Percentiles rank a stretch among this genome's conserved stretches.
Conservation (phyloP, 208 protist species). For the Naegleria lovaniensis region DNA sequence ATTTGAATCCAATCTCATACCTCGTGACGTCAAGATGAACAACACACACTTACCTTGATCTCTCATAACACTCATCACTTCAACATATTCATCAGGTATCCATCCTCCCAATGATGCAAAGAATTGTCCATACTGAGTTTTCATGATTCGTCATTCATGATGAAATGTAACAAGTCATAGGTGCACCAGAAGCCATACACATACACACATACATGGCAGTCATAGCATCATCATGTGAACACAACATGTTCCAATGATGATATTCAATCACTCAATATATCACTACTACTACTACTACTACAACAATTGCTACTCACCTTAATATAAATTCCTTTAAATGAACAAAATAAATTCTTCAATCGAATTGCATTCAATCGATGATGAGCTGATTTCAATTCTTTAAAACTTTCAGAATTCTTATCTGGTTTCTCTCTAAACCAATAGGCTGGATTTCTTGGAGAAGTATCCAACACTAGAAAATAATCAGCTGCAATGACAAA, state of each 20-base stretch:
- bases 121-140: constrained; percentile 40
- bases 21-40: too few relatives aligned
- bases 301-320: too few relatives aligned
- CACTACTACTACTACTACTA: too few relatives aligned
- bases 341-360: not conserved
- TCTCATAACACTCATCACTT: constrained; percentile 43
- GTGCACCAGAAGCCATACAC: too few relatives aligned
- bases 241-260: too few relatives aligned
- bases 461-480: not conserved
- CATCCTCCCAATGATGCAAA: constrained; percentile 47
- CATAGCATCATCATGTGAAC: too few relatives aligned
- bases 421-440: not conserved
- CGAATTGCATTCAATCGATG: not conserved
- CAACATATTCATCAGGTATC: constrained; percentile 45
- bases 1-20: too few relatives aligned
- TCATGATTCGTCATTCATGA: too few relatives aligned
- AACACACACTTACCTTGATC: constrained; percentile 32
- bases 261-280: not conserved
- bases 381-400: not conserved
- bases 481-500: not conserved
- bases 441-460: not conserved
- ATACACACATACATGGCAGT: too few relatives aligned
- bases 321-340: constrained; percentile 37
- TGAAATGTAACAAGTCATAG: too few relatives aligned
- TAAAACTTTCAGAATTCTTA: not conserved